These are phyloP conservation scores for Brettanomyces bruxellensis DNA, from an alignment of 805 yeast species.

Conservation along the genomic window DNA sequence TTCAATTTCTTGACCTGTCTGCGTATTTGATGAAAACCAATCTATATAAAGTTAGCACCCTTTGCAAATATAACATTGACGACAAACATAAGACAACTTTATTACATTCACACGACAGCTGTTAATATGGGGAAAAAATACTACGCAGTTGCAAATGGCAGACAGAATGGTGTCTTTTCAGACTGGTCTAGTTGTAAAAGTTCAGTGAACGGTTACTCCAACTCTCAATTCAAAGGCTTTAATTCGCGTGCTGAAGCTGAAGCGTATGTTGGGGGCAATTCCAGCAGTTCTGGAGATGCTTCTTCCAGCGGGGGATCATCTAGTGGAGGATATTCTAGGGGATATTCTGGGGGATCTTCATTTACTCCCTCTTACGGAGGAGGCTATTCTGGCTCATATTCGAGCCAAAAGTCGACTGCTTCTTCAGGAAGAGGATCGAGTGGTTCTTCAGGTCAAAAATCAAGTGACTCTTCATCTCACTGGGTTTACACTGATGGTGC, in stretches of 20 bases:
- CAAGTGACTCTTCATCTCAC: background rate
- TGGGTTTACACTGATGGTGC: constrained; percentile 75
- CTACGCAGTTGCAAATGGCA: constrained; percentile 51
- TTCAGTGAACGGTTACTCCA: constrained; percentile 46
- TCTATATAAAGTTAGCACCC: no score
- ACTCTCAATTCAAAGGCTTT: constrained; percentile 54
- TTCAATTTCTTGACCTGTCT: no score
- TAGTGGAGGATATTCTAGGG: no score
- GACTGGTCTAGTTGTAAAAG: constrained; percentile 50
- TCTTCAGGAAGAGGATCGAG: no score
- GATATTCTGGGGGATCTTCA: no score
- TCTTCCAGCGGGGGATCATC: no score
- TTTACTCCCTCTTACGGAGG: no score
- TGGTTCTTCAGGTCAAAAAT: no score
- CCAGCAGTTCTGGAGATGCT: background rate
- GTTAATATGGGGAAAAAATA: constrained; percentile 6
- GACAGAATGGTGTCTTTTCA: constrained; percentile 45
- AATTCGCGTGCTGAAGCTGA: constrained; percentile 37
- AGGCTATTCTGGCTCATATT: no score
- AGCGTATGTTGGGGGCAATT: background rate
- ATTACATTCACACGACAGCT: background rate
- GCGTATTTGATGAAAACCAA: no score
- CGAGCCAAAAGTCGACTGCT: no score
- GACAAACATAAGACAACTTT: background rate
- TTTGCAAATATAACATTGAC: no score